Evolutionary conservation across 2,329 filamentous ascomycete species (phyloP).

Genomic region (Ascochyta clinopodiicola): DNA sequence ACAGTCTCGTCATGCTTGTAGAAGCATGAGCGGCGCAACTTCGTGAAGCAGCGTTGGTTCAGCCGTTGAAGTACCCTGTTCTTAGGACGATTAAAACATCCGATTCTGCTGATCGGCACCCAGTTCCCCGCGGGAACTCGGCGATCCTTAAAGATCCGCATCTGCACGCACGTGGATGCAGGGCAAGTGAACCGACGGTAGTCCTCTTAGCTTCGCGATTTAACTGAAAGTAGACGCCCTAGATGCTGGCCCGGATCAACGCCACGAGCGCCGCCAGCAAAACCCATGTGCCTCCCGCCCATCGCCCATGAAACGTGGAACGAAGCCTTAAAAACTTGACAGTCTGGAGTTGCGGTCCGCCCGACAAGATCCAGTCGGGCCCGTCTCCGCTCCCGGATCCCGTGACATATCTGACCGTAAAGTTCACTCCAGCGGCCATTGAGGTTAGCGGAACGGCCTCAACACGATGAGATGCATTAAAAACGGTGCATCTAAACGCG

Average conservation of each 20-base stretch:
- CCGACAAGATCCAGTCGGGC: not conserved
- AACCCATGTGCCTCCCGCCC: not conserved
- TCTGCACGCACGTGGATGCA: not conserved
- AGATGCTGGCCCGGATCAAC: not conserved
- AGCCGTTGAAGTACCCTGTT: not conserved
- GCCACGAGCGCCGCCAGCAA: not conserved
- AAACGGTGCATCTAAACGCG: not conserved
- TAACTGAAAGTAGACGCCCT: not conserved
- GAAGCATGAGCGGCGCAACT: too few species aligned
- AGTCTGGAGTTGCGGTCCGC: not conserved
- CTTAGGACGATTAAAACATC: not conserved
- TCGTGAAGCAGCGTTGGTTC: not conserved
- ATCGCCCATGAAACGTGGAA: not conserved
- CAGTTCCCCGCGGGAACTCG: not conserved
- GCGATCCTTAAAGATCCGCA: not conserved
- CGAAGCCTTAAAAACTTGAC: not conserved
- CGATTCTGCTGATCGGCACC: not conserved
- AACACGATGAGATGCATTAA: not conserved
- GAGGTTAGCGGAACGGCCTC: not conserved
- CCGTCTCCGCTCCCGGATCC: not conserved
- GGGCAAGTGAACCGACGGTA: slow-evolving; percentile 8
- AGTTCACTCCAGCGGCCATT: not conserved
- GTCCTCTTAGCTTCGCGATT: not conserved
- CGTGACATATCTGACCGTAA: not conserved
- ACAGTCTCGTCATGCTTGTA: too few species aligned